A percentile compares a stretch with the other conserved stretches of the same genome.
These are phyloP conservation scores for Colletotrichum sp. DNA, from an alignment of 2,329 filamentous ascomycete genomes.

Conservation along the genomic window DNA sequence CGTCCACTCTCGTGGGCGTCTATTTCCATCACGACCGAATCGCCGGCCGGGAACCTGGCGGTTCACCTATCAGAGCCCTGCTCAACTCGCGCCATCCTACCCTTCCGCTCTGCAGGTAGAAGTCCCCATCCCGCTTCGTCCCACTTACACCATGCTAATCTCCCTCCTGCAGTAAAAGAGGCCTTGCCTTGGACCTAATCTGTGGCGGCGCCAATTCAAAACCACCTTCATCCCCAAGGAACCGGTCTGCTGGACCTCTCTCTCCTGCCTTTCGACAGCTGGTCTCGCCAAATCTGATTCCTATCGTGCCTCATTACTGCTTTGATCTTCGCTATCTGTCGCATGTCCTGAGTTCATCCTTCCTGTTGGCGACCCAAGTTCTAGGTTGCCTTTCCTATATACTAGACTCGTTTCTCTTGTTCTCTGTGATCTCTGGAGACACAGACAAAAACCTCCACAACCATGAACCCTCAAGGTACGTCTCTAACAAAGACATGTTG, in stretches of 20 bases:
- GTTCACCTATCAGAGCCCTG: slow-evolving; percentile 48
- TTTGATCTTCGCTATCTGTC: slow-evolving; percentile 29
- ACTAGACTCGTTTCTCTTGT: background rate
- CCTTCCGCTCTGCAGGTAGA: slow-evolving; percentile 29
- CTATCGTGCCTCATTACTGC: slow-evolving; percentile 39
- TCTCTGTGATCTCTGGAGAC: slow-evolving; percentile 18
- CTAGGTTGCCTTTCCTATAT: slow-evolving; percentile 24
- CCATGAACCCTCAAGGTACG: slow-evolving; percentile 47
- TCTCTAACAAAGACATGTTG: slow-evolving; percentile 14
- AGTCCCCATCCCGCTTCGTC: slow-evolving; percentile 38
- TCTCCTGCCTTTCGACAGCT: slow-evolving; percentile 57
- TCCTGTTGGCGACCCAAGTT: background rate
- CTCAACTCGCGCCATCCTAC: slow-evolving; percentile 24
- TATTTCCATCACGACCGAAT: slow-evolving; percentile 44
- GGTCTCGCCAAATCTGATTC: slow-evolving; percentile 53
- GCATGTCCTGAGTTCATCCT: slow-evolving; percentile 25
- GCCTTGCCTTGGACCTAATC: background rate
- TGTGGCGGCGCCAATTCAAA: slow-evolving; percentile 54
- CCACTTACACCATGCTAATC: slow-evolving; percentile 36
- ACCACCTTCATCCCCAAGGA: slow-evolving; percentile 49
- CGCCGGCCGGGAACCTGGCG: slow-evolving; percentile 43
- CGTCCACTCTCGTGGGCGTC: slow-evolving; percentile 43
- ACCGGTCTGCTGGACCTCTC: slow-evolving; percentile 35
- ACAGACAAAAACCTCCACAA: slow-evolving; percentile 19
- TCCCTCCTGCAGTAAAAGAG: slow-evolving; percentile 37